Percentiles rank a stretch among this genome's conserved stretches.
Evolutionary conservation across 2,329 filamentous ascomycete genomes (phyloP).

Genomic region (Balansia obtecta): DNA sequence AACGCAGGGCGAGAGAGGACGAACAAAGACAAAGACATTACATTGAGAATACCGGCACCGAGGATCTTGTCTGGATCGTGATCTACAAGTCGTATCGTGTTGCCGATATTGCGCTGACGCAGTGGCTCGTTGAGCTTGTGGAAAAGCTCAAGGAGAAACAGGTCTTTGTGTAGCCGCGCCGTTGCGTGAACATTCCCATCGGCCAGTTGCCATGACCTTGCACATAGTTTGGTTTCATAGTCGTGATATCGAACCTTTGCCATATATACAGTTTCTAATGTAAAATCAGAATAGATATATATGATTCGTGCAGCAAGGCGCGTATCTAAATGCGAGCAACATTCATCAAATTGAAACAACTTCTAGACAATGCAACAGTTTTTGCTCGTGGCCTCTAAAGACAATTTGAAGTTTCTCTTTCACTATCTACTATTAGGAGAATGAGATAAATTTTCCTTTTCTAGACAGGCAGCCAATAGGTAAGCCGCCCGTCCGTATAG

Average conservation of each 20-base stretch:
- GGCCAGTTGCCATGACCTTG: not conserved
- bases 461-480: too few species aligned
- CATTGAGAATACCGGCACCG: slow-evolving; percentile 54
- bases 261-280: not conserved
- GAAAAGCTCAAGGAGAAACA: slow-evolving; percentile 50
- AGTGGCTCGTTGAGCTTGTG: slow-evolving; percentile 52
- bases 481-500: too few species aligned
- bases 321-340: too few species aligned
- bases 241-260: not conserved
- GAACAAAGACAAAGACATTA: slow-evolving; percentile 54
- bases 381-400: too few species aligned
- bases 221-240: not conserved
- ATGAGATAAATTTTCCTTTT: too few species aligned
- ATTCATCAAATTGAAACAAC: slow-evolving; percentile 17
- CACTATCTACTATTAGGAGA: too few species aligned
- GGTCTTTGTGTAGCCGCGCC: slow-evolving; percentile 24
- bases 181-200: not conserved
- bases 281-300: too few species aligned
- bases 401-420: too few species aligned
- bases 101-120: slow-evolving; percentile 52
- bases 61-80: slow-evolving; percentile 56
- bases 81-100: slow-evolving; percentile 57
- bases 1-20: not conserved
- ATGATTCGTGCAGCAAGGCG: too few species aligned
- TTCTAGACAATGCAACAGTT: too few species aligned